Evolutionary conservation across 495 filamentous ascomycete species (phyloP).

Genomic region (Aspergillus coremiiformis): DNA sequence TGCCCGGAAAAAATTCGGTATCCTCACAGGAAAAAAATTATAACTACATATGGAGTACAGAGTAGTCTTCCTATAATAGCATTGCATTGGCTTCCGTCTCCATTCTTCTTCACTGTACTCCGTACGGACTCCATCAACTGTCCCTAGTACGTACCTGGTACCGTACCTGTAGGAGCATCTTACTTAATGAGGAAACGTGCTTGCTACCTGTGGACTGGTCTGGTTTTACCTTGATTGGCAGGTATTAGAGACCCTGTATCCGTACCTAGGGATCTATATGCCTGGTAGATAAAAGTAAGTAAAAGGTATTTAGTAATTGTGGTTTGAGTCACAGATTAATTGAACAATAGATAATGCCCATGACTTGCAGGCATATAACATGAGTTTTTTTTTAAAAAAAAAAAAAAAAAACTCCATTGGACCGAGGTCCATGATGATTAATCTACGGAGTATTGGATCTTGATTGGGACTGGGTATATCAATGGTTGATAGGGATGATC

Average conservation of each 20-base stretch:
- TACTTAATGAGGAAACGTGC: neutral
- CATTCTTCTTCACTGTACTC: no score
- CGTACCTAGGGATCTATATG: no score
- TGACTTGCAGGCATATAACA: neutral
- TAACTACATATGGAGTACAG: no score
- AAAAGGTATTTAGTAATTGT: neutral
- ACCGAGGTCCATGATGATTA: neutral
- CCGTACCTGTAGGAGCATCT: neutral
- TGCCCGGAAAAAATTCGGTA: constrained; percentile 4
- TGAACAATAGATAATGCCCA: neutral
- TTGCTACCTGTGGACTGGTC: neutral
- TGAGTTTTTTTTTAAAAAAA: no score
- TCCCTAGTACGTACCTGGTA: neutral
- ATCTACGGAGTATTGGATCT: neutral
- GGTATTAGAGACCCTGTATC: no score
- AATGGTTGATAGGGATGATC: neutral
- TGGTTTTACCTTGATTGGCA: neutral
- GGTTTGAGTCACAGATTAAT: neutral
- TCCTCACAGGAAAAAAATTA: neutral
- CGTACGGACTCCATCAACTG: neutral
- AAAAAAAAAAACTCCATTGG: neutral
- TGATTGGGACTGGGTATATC: neutral
- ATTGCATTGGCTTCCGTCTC: no score
- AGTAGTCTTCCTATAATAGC: no score
- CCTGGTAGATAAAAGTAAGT: neutral